Evolutionary conservation across 1,284 basidiomycete genomes (phyloP).

Genomic region (Ustilago trichophora): DNA sequence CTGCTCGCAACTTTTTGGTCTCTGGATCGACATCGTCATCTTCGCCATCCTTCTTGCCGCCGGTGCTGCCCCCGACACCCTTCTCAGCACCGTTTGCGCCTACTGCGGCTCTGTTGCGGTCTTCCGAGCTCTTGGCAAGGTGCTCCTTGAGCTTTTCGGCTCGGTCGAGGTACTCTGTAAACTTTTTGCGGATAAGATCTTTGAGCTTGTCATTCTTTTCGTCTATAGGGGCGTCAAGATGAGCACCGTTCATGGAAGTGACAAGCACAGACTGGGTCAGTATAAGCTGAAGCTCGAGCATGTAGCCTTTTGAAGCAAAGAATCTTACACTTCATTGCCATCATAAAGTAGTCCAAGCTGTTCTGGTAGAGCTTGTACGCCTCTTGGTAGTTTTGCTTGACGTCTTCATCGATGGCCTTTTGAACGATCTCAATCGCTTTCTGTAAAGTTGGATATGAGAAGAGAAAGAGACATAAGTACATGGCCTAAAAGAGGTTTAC

Average conservation of each 20-base stretch:
- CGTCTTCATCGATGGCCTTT: slow-evolving; percentile 92
- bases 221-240: too few species aligned
- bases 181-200: slow-evolving; percentile 84
- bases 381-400: slow-evolving; percentile 90
- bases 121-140: slow-evolving; percentile 71
- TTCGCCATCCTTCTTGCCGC: slow-evolving; percentile 76
- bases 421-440: slow-evolving; percentile 94
- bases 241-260: slow-evolving; percentile 14
- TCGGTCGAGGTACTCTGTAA: slow-evolving; percentile 88
- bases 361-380: slow-evolving; percentile 90
- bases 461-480: not conserved
- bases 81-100: slow-evolving; percentile 76
- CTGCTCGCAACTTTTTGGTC: slow-evolving; percentile 90
- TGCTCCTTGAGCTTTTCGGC: slow-evolving; percentile 88
- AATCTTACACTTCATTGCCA: slow-evolving; percentile 79
- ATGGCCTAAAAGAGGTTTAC: too few species aligned
- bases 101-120: slow-evolving; percentile 78
- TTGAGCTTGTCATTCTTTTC: slow-evolving; percentile 97
- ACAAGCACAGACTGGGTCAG: not conserved
- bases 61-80: slow-evolving; percentile 73
- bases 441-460: slow-evolving; percentile 69
- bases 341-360: slow-evolving; percentile 97
- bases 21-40: slow-evolving; percentile 86
- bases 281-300: too few species aligned
- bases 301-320: not conserved